Conservation (phyloP, 345 rosid species). For the Diplotaxis tenuifolia region DNA sequence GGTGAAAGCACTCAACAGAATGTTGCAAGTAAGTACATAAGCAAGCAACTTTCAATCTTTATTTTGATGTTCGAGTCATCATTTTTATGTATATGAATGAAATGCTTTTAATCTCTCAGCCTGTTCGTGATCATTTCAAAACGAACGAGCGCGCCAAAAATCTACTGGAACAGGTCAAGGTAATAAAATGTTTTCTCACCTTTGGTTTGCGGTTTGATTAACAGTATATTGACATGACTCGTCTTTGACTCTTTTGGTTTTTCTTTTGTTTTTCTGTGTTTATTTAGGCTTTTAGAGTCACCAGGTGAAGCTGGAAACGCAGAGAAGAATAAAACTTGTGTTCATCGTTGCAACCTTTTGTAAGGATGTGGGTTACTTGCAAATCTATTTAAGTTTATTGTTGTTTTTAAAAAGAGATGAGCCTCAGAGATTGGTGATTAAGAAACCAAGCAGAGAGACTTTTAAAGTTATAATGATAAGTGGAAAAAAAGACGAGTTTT, state of each 20-base stretch:
- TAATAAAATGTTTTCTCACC: neutral
- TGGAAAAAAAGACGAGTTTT: neutral
- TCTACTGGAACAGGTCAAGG: neutral
- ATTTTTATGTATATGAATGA: neutral
- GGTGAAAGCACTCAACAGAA: constrained; percentile 58
- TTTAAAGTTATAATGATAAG: too few species aligned
- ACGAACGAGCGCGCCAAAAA: neutral
- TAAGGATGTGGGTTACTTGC: neutral
- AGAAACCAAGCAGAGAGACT: too few species aligned
- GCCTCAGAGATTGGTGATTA: neutral
- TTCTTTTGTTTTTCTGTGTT: neutral
- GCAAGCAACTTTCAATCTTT: neutral
- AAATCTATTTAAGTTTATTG: too few species aligned
- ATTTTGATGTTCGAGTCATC: neutral
- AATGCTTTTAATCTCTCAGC: neutral
- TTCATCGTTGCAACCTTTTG: neutral
- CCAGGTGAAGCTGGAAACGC: neutral
- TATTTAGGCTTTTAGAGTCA: neutral
- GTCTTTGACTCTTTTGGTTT: neutral
- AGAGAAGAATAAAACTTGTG: neutral
- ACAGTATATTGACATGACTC: neutral
- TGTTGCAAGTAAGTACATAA: constrained; percentile 57
- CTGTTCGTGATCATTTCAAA: constrained; percentile 13
- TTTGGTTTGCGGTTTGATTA: neutral
- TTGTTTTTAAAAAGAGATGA: too few species aligned